Conservation (phyloP, 192 early-diverging fungal genomes). For the Backusella psychrophila region DNA sequence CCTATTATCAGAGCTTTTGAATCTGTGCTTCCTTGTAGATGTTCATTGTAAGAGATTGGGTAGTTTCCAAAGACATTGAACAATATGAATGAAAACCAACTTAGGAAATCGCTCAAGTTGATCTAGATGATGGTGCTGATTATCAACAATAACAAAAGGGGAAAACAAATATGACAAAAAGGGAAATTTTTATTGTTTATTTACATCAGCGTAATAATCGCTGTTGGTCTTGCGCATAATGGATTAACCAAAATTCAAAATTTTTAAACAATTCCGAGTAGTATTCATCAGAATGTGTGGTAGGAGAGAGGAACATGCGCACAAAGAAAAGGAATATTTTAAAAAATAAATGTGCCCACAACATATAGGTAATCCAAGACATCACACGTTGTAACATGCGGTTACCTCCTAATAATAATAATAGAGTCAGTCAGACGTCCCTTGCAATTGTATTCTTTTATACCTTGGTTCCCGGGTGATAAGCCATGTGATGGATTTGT, state of each 20-base stretch:
- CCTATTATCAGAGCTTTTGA: neutral
- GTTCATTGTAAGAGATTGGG: too few species aligned
- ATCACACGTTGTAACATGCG: neutral
- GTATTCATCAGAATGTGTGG: neutral
- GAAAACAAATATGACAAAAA: too few species aligned
- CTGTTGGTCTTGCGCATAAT: neutral
- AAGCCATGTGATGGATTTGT: neutral
- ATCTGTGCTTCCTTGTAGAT: neutral
- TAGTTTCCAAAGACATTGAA: too few species aligned
- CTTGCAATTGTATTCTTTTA: neutral
- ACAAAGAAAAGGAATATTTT: neutral
- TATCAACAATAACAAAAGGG: neutral
- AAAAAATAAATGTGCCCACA: neutral
- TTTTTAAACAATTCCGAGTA: neutral
- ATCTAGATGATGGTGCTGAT: neutral
- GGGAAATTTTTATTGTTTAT: neutral
- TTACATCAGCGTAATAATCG: neutral
- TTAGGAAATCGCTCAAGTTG: neutral
- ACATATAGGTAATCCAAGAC: neutral
- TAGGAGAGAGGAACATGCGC: neutral
- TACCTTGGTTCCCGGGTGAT: neutral
- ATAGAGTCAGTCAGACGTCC: neutral
- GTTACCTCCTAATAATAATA: neutral
- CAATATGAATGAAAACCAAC: neutral
- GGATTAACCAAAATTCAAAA: neutral